phyloP scores from a whole-genome alignment of 345 rosid species.

The Raphanus sativus region DNA sequence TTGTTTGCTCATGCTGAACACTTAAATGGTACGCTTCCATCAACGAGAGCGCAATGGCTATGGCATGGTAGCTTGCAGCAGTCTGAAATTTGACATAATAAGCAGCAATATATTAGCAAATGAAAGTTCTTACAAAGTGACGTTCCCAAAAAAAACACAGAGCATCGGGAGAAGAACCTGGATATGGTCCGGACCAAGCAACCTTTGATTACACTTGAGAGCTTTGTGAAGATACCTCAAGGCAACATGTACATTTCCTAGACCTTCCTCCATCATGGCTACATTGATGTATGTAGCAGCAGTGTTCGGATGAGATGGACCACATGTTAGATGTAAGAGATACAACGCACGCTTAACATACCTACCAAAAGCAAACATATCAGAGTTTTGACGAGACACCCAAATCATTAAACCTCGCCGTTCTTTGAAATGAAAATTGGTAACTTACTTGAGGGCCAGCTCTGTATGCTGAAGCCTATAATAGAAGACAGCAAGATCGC shows the following conservation, averaged over 20 bases:
- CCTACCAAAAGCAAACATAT: slow-evolving; percentile 46
- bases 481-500: slow-evolving; percentile 99
- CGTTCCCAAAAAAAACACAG: neutral
- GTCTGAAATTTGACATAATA: slow-evolving; percentile 55
- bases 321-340: slow-evolving; percentile 96
- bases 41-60: slow-evolving; percentile 98
- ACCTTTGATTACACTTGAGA: slow-evolving; percentile 87
- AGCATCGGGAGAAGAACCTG: slow-evolving; percentile 62
- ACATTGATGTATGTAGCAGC: slow-evolving; percentile 98
- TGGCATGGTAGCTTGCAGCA: slow-evolving; percentile 99
- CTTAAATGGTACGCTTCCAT: slow-evolving; percentile 98
- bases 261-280: slow-evolving; percentile 99
- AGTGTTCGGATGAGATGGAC: slow-evolving; percentile 97
- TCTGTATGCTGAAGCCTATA: slow-evolving; percentile 99
- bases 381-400: slow-evolving; percentile 14
- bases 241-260: slow-evolving; percentile 97
- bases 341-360: slow-evolving; percentile 97
- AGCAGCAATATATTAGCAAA: slow-evolving; percentile 11
- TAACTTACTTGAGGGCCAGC: slow-evolving; percentile 90
- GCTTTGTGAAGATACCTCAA: slow-evolving; percentile 98
- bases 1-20: slow-evolving; percentile 98
- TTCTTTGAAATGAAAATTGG: slow-evolving; percentile 17
- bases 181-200: slow-evolving; percentile 98
- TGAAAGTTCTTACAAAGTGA: slow-evolving; percentile 12
- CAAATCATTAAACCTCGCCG: slow-evolving; percentile 13